Evolutionary conservation across 2,329 filamentous ascomycete genomes (phyloP).

Genomic region (Hirsutella thompsonii): DNA sequence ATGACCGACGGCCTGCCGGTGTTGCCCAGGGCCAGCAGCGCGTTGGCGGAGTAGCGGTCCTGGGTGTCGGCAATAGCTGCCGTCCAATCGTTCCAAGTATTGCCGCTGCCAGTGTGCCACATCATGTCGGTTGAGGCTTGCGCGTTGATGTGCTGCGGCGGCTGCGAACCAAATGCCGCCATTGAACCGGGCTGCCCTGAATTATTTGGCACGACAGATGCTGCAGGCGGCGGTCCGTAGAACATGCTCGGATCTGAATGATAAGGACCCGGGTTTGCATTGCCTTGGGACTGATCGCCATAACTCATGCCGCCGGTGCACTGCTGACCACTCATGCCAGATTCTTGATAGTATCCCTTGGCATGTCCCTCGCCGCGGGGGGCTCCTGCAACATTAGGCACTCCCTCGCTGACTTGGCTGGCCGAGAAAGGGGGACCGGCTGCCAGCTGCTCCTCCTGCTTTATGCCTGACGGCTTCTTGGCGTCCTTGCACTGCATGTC

Average conservation of each 20-base stretch:
- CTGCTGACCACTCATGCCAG: slow-evolving; percentile 13
- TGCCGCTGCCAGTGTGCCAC: slow-evolving; percentile 22
- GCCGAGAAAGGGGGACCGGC: not conserved
- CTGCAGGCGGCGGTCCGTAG: slow-evolving; percentile 11
- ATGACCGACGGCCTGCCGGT: slow-evolving; percentile 5
- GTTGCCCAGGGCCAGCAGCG: slow-evolving; percentile 32
- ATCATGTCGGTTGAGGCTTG: slow-evolving; percentile 14
- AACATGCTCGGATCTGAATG: slow-evolving; percentile 15
- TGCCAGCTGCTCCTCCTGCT: slow-evolving; percentile 24
- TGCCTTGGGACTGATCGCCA: slow-evolving; percentile 12
- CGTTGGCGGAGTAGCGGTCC: slow-evolving; percentile 34
- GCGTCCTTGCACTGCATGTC: slow-evolving; percentile 27
- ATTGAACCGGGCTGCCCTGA: slow-evolving; percentile 22
- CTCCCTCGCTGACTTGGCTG: slow-evolving; percentile 1
- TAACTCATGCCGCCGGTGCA: slow-evolving; percentile 18
- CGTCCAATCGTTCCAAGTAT: slow-evolving; percentile 43
- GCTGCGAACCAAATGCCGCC: slow-evolving; percentile 25
- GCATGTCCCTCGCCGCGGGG: not conserved
- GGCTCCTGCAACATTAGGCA: slow-evolving; percentile 7
- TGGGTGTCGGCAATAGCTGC: slow-evolving; percentile 35
- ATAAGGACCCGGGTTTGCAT: slow-evolving; percentile 11
- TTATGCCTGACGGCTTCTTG: slow-evolving; percentile 15
- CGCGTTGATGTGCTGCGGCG: slow-evolving; percentile 20
- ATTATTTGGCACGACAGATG: not conserved
- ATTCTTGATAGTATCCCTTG: slow-evolving; percentile 18